Percentiles rank a stretch among this genome's conserved stretches.
Conservation (phyloP, 176 grass and related monocot genomes). For the Aegilops tauschii region DNA sequence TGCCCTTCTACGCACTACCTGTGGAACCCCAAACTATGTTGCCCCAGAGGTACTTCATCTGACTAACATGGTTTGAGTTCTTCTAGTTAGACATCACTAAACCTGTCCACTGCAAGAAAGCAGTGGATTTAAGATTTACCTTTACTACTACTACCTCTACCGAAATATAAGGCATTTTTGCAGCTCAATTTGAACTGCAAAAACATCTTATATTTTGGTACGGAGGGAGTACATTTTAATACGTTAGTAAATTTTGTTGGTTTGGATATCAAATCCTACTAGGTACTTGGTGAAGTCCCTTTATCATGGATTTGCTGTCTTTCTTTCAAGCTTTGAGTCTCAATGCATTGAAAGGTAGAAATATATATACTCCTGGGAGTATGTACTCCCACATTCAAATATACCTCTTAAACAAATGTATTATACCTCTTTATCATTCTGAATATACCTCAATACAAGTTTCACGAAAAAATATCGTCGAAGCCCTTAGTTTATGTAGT, state of each 20-base stretch:
- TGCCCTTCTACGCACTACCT: slow-evolving; percentile 73
- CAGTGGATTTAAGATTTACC: neutral
- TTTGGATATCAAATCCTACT: slow-evolving; percentile 22
- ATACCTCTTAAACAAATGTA: no score
- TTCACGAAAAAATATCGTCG: no score
- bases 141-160: neutral
- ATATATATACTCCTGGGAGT: neutral
- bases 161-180: no score
- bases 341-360: neutral
- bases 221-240: neutral
- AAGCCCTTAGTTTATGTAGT: no score
- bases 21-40: slow-evolving; percentile 99
- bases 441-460: no score
- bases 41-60: slow-evolving; percentile 80
- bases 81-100: slow-evolving; percentile 9
- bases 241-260: neutral
- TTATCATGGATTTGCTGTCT: slow-evolving; percentile 22
- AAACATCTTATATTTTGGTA: no score
- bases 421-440: no score
- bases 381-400: no score
- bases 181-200: no score
- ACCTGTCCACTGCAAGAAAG: slow-evolving; percentile 15
- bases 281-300: neutral
- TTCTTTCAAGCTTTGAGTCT: slow-evolving; percentile 6
- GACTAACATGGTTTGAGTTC: slow-evolving; percentile 20